phyloP scores from a whole-genome alignment of 2,329 filamentous ascomycete species.

The Aureobasidium musti region DNA sequence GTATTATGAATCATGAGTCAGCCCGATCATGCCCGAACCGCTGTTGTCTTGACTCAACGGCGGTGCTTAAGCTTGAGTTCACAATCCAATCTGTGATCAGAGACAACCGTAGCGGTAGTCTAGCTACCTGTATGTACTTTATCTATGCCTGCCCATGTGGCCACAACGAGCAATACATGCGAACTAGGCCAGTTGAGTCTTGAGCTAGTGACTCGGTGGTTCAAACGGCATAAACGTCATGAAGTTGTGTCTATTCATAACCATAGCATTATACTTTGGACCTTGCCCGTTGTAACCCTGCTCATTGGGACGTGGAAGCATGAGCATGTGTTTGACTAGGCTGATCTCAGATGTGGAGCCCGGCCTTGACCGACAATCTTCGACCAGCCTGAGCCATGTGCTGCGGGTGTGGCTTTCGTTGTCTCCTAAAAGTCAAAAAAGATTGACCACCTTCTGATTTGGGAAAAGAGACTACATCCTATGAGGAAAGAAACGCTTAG shows the following conservation, averaged over 20 bases:
- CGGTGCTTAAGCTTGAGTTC: constrained; percentile 24
- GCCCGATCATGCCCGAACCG: constrained; percentile 2
- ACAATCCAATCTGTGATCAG: background rate
- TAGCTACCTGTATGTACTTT: constrained; percentile 1
- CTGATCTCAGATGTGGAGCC: background rate
- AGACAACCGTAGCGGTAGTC: constrained; percentile 10
- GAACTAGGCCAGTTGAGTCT: background rate
- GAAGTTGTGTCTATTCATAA: background rate
- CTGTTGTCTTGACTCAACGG: constrained; percentile 13
- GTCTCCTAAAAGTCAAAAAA: background rate
- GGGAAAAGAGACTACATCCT: background rate
- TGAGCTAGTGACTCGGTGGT: constrained; percentile 5
- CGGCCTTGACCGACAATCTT: constrained; percentile 20
- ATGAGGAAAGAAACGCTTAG: constrained; percentile 2
- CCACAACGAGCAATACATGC: background rate
- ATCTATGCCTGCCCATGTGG: constrained; percentile 19
- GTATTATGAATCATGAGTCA: constrained; percentile 4
- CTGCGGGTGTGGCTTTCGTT: constrained; percentile 22
- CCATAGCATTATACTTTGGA: background rate
- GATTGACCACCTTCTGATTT: constrained; percentile 11
- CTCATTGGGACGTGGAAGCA: constrained; percentile 1
- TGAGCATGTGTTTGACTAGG: constrained; percentile 5
- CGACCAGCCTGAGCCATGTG: constrained; percentile 17
- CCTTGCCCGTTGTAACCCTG: constrained; percentile 10
- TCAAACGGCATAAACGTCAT: constrained; percentile 11